Conservation (phyloP, 2,329 filamentous ascomycete species). For the Blumeria hordei region DNA sequence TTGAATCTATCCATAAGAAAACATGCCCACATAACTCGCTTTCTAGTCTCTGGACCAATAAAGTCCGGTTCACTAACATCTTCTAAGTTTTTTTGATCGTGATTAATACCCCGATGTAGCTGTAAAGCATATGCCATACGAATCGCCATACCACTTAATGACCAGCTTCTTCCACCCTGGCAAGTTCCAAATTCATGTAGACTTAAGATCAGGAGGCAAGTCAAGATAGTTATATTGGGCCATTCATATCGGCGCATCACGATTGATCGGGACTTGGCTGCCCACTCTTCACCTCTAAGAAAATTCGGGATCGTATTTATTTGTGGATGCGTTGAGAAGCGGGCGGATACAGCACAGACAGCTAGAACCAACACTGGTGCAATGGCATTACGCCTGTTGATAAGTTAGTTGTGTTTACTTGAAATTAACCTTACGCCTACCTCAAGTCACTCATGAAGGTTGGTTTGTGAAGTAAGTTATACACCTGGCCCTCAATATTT, state of each 20-base stretch:
- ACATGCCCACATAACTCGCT: conserved; percentile 94
- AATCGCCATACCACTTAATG: conserved; percentile 80
- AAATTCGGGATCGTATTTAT: conserved; percentile 51
- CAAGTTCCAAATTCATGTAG: conserved; percentile 94
- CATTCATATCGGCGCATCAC: conserved; percentile 73
- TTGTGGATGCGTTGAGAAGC: conserved; percentile 75
- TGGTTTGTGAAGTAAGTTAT: conserved; percentile 83
- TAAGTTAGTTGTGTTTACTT: conserved; percentile 4
- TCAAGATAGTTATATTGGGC: conserved; percentile 88
- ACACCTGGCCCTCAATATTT: conserved; percentile 83
- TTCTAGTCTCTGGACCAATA: conserved; percentile 75
- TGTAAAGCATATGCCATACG: conserved; percentile 94
- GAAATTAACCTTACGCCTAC: conserved; percentile 17
- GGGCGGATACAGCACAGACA: conserved; percentile 82
- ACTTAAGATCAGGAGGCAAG: conserved; percentile 67
- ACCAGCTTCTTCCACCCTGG: conserved; percentile 88
- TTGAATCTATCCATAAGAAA: conserved; percentile 96
- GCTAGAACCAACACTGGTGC: conserved; percentile 83
- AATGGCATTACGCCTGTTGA: conserved; percentile 41
- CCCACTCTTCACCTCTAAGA: conserved; percentile 78
- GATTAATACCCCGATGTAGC: conserved; percentile 72
- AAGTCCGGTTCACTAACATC: conserved; percentile 50
- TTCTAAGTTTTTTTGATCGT: conserved; percentile 46
- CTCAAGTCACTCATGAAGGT: conserved; percentile 79
- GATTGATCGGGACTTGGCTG: conserved; percentile 64